Evolutionary conservation across 495 filamentous ascomycete genomes (phyloP).

Genomic region (Tuber aestivum): DNA sequence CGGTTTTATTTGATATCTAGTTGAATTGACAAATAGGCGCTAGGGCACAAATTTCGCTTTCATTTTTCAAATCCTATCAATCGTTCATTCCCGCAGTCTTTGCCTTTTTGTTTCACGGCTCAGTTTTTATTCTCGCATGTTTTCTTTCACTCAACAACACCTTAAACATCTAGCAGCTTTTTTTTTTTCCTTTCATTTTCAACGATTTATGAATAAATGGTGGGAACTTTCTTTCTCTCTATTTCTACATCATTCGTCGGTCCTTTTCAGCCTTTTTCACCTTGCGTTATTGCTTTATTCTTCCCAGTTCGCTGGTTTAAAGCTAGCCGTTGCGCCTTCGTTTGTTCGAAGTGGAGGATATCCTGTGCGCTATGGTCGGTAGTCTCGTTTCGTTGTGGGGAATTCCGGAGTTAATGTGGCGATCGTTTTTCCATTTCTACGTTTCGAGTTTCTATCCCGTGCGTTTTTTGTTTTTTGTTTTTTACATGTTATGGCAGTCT

Average conservation of each 20-base stretch:
- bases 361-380: constrained; percentile 1
- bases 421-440: neutral
- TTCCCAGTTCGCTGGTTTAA: neutral
- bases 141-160: neutral
- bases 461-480: neutral
- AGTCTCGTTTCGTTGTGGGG: constrained; percentile 2
- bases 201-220: constrained; percentile 5
- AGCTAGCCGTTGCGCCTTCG: neutral
- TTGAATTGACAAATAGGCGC: neutral
- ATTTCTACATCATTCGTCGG: neutral
- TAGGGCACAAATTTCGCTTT: neutral
- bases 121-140: neutral
- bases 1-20: neutral
- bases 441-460: neutral
- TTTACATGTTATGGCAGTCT: neutral
- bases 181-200: constrained; percentile 4
- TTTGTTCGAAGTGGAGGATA: neutral
- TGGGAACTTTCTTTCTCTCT: neutral
- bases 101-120: neutral
- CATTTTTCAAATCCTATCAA: neutral
- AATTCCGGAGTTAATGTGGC: constrained; percentile 1
- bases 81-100: neutral
- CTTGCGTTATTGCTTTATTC: neutral
- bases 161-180: neutral
- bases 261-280: constrained; percentile 3